Base-by-base conservation (phyloP, 139 green algal genomes). In the Medakamo hakoo region DNA sequence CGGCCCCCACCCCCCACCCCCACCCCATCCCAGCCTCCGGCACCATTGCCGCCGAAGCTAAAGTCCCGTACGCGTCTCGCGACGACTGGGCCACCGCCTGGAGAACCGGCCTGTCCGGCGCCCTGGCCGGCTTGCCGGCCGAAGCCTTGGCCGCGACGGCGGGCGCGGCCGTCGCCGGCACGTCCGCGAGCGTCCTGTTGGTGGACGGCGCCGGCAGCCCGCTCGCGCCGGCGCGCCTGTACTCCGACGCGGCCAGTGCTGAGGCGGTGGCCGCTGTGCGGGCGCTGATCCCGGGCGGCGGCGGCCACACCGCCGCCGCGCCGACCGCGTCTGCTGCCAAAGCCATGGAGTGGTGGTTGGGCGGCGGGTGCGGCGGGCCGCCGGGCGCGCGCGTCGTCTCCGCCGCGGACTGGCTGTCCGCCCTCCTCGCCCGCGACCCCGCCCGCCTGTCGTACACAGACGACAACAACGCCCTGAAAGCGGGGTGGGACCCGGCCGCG, bases 401-500 rank as follows among this genome's bases (percentile, higher is more conserved):
- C 72, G 85, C 94, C 30, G 80, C 81, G 14, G 84, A 92, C 65
- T 92, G 78, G 78, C 58, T 90, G 58, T 80, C 83, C 3, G 82
- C 63, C 14, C 62, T 88, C 59, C 66, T 94, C 56, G 84, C 89
- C 58, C 75, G 76, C n/a, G 28, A 70, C 55, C 57, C 57, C 16
- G 9, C 40, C 40, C 29, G 31, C 21, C 40, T 59, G 24, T 69
- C 62, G 21, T 68, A 79, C 3, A 86, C 73, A 0, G 91, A 98
- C 77, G 95, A 80, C 70, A 96, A 96, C 81, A 98, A 98, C 61
- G 79, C 82, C 1, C 78, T 98, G 19, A 98, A 98, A 77, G 71
- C 95, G 30, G 88, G 89, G 0, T 94, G 75, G 27, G 65, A 65
- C 31, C 57, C 65, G 30, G 57, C 4, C 3, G 29, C 24, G 4